These are phyloP conservation scores for Acrocalymma vagum DNA, from an alignment of 2,329 filamentous ascomycete genomes.

Conservation along the genomic window DNA sequence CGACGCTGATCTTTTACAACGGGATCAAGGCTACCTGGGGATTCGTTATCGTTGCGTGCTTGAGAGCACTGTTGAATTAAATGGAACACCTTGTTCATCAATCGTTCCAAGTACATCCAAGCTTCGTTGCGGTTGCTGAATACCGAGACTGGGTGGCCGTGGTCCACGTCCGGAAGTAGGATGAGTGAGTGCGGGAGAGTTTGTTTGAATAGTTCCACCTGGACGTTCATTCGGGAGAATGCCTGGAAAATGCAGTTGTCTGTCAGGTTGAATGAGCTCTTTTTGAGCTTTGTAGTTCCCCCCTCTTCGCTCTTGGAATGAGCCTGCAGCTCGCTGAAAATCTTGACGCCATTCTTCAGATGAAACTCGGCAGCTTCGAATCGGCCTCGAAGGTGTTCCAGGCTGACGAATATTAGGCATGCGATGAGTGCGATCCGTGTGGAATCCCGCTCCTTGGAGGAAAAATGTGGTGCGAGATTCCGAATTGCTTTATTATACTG, in stretches of 20 bases:
- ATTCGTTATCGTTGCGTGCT: conserved; percentile 1
- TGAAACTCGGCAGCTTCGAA: conserved; percentile 49
- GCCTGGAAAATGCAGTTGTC: conserved; percentile 57
- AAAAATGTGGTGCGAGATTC: conserved; percentile 35
- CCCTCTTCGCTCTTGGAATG: not conserved
- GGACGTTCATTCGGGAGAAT: conserved; percentile 42
- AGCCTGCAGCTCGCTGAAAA: conserved; percentile 40
- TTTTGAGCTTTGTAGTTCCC: not conserved
- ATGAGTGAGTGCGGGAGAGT: conserved; percentile 1
- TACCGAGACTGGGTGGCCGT: not conserved
- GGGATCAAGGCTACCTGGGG: too few species aligned
- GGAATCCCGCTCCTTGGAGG: conserved; percentile 28
- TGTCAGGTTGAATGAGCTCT: conserved; percentile 29
- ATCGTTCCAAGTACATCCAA: conserved; percentile 8
- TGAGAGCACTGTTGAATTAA: conserved; percentile 4
- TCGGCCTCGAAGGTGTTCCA: conserved; percentile 53
- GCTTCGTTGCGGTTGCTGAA: conserved; percentile 13
- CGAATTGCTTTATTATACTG: conserved; percentile 54
- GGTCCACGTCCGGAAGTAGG: conserved; percentile 1
- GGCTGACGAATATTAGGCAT: conserved; percentile 51
- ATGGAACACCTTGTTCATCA: conserved; percentile 15
- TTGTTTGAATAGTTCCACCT: conserved; percentile 23
- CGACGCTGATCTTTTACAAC: too few species aligned
- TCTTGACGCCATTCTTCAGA: conserved; percentile 51
- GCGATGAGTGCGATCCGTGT: conserved; percentile 49